Conservation (phyloP, 805 yeast species). For the Wickerhamomyces rabaulensis region DNA sequence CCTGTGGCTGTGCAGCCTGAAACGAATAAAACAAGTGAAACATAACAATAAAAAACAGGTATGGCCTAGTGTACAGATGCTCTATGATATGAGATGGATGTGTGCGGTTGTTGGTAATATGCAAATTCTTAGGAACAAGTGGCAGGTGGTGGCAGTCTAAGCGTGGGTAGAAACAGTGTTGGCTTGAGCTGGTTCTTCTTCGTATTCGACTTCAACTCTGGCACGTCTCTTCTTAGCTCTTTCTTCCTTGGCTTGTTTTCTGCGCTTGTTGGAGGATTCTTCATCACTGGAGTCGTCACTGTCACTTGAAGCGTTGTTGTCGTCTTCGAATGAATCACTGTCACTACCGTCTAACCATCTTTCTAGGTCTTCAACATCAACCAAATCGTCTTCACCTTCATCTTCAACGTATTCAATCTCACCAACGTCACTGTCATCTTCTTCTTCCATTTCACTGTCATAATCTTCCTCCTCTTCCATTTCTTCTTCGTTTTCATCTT, state of each 20-base stretch:
- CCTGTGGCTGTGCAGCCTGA: background rate
- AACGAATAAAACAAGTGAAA: conserved; percentile 1
- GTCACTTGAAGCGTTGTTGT: conserved; percentile 30
- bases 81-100: background rate
- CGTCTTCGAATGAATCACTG: conserved; percentile 32
- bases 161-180: conserved; percentile 14
- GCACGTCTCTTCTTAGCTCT: conserved; percentile 51
- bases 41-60: background rate
- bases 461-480: conserved; percentile 45
- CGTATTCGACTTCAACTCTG: conserved; percentile 79
- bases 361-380: conserved; percentile 89
- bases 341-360: conserved; percentile 68
- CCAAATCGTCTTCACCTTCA: conserved; percentile 87
- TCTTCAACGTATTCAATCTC: conserved; percentile 88
- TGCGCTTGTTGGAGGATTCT: conserved; percentile 30
- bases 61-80: background rate
- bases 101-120: background rate
- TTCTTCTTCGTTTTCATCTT: conserved; percentile 54
- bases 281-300: conserved; percentile 35
- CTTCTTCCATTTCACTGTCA: conserved; percentile 44
- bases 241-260: conserved; percentile 33
- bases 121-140: background rate
- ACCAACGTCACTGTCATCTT: conserved; percentile 54
- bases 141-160: background rate
- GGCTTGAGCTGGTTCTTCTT: conserved; percentile 51